A percentile compares a stretch with the other conserved stretches of the same genome.
Evolutionary conservation across 306 rosid species (phyloP).

Genomic region (Mimosa bimucronata): DNA sequence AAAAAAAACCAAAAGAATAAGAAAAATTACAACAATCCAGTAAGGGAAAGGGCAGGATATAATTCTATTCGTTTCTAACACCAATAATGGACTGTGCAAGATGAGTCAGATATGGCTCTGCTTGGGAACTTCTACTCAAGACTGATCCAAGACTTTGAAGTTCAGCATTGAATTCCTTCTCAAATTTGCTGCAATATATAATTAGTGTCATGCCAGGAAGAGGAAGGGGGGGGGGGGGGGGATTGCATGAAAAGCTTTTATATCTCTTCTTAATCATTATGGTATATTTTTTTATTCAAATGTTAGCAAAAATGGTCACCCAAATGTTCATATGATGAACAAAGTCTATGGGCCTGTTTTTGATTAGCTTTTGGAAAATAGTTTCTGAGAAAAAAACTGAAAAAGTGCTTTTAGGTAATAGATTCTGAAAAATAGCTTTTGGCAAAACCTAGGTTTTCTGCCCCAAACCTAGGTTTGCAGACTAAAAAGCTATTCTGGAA

Average conservation of each 20-base stretch:
- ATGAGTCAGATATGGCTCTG: constrained; percentile 86
- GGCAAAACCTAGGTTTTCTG: too few species aligned
- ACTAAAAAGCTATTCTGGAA: too few species aligned
- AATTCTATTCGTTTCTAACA: constrained; percentile 58
- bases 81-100: constrained; percentile 88
- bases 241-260: background rate
- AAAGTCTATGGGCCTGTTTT: too few species aligned
- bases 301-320: background rate
- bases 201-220: constrained; percentile 12
- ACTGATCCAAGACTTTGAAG: constrained; percentile 85
- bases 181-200: constrained; percentile 71
- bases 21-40: background rate
- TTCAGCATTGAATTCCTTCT: constrained; percentile 81
- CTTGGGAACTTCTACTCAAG: constrained; percentile 76
- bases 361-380: too few species aligned
- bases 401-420: too few species aligned
- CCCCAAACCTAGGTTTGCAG: too few species aligned
- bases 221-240: background rate
- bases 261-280: background rate
- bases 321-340: background rate
- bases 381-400: too few species aligned
- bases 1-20: too few species aligned
- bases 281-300: background rate
- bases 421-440: too few species aligned
- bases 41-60: constrained; percentile 25